phyloP scores from a whole-genome alignment of 2,329 filamentous ascomycete genomes.

The Aquanectria penicillioides region DNA sequence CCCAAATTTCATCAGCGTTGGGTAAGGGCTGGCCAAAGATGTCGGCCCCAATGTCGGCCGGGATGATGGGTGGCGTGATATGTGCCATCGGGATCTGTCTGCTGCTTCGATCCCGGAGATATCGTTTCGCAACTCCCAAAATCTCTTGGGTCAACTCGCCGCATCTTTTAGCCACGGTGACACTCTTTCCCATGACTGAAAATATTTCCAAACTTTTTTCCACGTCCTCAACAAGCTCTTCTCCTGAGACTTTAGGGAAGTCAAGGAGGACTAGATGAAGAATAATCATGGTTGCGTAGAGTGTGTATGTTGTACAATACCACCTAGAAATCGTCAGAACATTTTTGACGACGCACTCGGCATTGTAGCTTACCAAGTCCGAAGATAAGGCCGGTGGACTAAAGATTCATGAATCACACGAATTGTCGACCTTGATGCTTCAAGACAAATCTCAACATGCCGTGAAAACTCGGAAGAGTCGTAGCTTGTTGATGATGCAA shows the following conservation, averaged over 20 bases:
- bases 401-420: constrained; percentile 2
- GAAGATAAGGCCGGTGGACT: neutral
- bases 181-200: neutral
- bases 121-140: constrained; percentile 5
- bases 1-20: neutral
- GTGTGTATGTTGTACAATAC: constrained; percentile 5
- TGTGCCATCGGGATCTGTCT: neutral
- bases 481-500: neutral
- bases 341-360: neutral
- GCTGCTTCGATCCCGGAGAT: neutral
- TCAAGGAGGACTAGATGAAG: constrained; percentile 1
- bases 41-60: neutral
- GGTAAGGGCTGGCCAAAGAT: neutral
- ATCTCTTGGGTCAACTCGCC: constrained; percentile 4
- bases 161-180: neutral
- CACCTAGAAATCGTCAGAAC: neutral
- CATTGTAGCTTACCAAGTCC: constrained; percentile 1
- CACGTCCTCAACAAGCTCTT: constrained; percentile 4
- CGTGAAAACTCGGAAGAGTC: neutral
- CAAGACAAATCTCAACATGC: constrained; percentile 5
- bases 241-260: neutral
- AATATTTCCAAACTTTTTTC: constrained; percentile 2
- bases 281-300: constrained; percentile 10
- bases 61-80: neutral
- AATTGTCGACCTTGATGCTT: constrained; percentile 1